These are phyloP conservation scores for Linderniella brevidens DNA, from an alignment of 257 asterid species.

Conservation along the genomic window DNA sequence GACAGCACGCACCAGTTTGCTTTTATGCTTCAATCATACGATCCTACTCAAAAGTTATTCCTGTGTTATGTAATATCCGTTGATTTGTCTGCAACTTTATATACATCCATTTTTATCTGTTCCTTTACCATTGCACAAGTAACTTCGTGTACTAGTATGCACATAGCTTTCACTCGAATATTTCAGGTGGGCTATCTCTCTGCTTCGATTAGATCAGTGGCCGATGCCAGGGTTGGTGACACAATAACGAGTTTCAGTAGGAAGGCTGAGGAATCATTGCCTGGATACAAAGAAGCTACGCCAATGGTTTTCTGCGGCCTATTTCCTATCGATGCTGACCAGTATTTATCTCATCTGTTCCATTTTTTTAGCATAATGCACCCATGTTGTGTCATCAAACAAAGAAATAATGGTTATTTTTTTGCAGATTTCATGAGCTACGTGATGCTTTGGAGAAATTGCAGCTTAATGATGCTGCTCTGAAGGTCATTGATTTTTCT, in stretches of 20 bases:
- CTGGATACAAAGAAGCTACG: slow-evolving; percentile 94
- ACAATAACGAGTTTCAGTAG: slow-evolving; percentile 69
- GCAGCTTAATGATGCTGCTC: slow-evolving; percentile 97
- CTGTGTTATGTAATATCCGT: no score
- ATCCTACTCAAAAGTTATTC: no score
- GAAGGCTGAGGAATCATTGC: slow-evolving; percentile 70
- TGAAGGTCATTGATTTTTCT: slow-evolving; percentile 37
- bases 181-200: slow-evolving; percentile 90
- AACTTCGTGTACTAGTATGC: neutral
- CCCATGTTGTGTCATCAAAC: neutral
- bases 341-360: slow-evolving; percentile 30
- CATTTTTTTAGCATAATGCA: neutral
- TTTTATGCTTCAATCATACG: no score
- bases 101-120: no score
- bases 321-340: slow-evolving; percentile 95
- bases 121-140: neutral
- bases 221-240: slow-evolving; percentile 99
- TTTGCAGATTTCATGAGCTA: slow-evolving; percentile 59
- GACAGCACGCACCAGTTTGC: neutral
- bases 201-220: slow-evolving; percentile 93
- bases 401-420: neutral
- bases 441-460: slow-evolving; percentile 95
- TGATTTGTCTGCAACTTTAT: no score
- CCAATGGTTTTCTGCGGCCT: slow-evolving; percentile 99
- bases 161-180: no score